Evolutionary conservation across 805 yeast genomes (phyloP).

Genomic region (Torulaspora indica): DNA sequence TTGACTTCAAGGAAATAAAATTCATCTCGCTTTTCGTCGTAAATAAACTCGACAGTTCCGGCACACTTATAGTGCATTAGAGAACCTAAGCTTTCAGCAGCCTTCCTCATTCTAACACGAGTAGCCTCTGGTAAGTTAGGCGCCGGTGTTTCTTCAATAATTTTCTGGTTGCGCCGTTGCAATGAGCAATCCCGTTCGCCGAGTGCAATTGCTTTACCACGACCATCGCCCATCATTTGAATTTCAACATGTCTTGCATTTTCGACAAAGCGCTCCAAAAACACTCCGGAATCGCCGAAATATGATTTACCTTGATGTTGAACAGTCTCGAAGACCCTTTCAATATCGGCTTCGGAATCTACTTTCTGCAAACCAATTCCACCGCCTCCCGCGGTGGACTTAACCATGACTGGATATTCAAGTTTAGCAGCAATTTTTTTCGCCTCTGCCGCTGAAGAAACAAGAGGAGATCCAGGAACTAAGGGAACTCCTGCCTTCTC

Average conservation of each 20-base stretch:
- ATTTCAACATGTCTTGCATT: constrained; percentile 95
- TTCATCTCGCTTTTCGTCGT: constrained; percentile 78
- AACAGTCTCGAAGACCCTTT: constrained; percentile 81
- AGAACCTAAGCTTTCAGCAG: constrained; percentile 79
- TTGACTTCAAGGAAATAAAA: constrained; percentile 95
- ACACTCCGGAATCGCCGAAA: constrained; percentile 94
- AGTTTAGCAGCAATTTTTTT: constrained; percentile 64
- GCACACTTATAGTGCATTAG: constrained; percentile 90
- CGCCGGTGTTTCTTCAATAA: constrained; percentile 97
- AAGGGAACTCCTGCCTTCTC: constrained; percentile 87
- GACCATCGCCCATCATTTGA: constrained; percentile 95
- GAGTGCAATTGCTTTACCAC: constrained; percentile 84
- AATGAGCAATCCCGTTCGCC: constrained; percentile 98
- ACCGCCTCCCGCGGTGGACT: constrained; percentile 99
- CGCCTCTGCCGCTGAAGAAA: constrained; percentile 70
- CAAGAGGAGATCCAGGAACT: constrained; percentile 94
- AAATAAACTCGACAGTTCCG: constrained; percentile 95
- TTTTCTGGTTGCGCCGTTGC: constrained; percentile 94
- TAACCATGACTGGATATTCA: constrained; percentile 90
- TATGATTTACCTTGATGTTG: constrained; percentile 90
- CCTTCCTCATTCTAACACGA: constrained; percentile 65
- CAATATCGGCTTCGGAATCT: constrained; percentile 74
- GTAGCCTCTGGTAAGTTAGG: constrained; percentile 84
- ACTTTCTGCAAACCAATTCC: constrained; percentile 97
- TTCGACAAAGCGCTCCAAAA: constrained; percentile 90